Evolutionary conservation across 495 filamentous ascomycete species (phyloP).

Genomic region (Trichoderma virens): DNA sequence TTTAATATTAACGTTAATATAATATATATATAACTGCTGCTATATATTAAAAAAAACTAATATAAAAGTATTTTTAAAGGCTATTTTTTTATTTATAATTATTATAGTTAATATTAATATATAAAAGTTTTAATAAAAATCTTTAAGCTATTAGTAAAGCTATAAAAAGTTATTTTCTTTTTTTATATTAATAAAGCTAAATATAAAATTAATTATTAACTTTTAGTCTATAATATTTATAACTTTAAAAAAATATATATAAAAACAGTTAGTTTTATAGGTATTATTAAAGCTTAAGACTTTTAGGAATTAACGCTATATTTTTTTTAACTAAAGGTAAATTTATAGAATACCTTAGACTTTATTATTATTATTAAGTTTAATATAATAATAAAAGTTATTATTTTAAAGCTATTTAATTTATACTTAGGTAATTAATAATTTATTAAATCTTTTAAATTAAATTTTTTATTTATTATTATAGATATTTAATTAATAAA

Average conservation of each 20-base stretch:
- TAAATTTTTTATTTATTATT: neutral
- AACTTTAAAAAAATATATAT: no score
- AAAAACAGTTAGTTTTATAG: constrained; percentile 9
- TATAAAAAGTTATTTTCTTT: constrained; percentile 2
- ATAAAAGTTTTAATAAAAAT: neutral
- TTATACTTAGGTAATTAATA: no score
- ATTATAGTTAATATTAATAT: neutral
- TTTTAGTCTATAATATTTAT: no score
- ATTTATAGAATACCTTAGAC: neutral
- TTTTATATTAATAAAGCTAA: constrained; percentile 11
- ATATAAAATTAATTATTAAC: constrained; percentile 7
- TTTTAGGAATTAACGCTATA: neutral
- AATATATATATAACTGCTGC: constrained; percentile 7
- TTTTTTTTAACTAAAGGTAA: neutral
- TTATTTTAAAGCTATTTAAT: no score
- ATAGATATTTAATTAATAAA: neutral
- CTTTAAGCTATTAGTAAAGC: neutral
- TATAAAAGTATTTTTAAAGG: neutral
- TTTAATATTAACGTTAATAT: neutral
- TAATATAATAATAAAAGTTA: neutral
- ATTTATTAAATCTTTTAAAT: no score
- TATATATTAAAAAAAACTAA: neutral
- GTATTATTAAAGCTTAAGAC: neutral
- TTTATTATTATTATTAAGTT: neutral
- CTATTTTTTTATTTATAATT: neutral